These are phyloP conservation scores for Talaromyces sp. DNA, from an alignment of 2,329 filamentous ascomycete genomes.

Conservation along the genomic window DNA sequence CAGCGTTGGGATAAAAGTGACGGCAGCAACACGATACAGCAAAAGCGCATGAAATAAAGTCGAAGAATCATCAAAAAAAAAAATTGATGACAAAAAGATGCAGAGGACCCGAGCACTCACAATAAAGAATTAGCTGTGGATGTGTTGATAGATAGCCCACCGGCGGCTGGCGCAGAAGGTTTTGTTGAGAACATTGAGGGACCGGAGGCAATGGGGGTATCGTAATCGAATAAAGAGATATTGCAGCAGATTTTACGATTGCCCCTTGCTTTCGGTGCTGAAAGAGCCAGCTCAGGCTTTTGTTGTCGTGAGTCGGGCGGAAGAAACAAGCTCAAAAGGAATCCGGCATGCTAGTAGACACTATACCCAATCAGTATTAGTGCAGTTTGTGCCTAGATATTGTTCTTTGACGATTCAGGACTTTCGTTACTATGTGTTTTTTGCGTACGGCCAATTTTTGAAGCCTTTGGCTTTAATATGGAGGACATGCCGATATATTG, in stretches of 20 bases:
- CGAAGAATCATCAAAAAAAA: background rate
- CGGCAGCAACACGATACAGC: background rate
- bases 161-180: conserved; percentile 30
- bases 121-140: conserved; percentile 47
- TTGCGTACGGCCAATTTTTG: background rate
- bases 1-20: background rate
- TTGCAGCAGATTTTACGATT: background rate
- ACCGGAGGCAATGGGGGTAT: background rate
- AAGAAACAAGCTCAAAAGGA: conserved; percentile 5
- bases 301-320: background rate
- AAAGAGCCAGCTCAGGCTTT: background rate
- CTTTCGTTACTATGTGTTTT: background rate
- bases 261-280: conserved; percentile 16
- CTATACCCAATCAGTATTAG: background rate
- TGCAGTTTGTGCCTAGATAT: background rate
- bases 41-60: background rate
- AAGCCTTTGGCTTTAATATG: too few species aligned
- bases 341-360: background rate
- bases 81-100: background rate
- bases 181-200: conserved; percentile 36
- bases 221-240: background rate
- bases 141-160: conserved; percentile 53
- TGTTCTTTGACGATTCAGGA: background rate
- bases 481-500: too few species aligned
- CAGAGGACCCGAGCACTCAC: conserved; percentile 33